Evolutionary conservation across 352 stramenopile genomes (phyloP).

Genomic region (Globisporangium viniferum): DNA sequence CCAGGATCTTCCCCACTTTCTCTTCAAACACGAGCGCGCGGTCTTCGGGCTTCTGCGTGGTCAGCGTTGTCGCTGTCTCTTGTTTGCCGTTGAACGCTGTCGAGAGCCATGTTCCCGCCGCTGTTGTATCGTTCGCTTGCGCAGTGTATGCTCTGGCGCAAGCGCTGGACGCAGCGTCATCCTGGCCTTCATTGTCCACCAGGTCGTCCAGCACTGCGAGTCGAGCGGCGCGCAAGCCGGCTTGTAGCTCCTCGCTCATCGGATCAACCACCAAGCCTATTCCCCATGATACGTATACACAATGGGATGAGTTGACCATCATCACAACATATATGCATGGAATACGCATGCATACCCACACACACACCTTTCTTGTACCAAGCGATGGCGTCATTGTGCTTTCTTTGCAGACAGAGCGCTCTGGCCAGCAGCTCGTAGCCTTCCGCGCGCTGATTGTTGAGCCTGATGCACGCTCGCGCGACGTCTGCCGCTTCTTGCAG

Average conservation of each 20-base stretch:
- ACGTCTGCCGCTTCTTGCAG: conserved; percentile 27
- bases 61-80: conserved; percentile 3
- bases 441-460: conserved; percentile 18
- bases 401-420: conserved; percentile 29
- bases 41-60: conserved; percentile 2
- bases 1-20: conserved; percentile 51
- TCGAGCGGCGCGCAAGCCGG: conserved; percentile 42
- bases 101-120: neutral
- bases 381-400: conserved; percentile 34
- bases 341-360: neutral
- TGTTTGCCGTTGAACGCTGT: neutral
- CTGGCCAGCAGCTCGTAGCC: conserved; percentile 38
- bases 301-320: neutral
- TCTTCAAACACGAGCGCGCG: conserved; percentile 43
- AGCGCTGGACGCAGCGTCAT: conserved; percentile 7
- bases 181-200: conserved; percentile 31
- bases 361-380: conserved; percentile 48
- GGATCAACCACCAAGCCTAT: conserved; percentile 48
- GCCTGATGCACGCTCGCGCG: conserved; percentile 26
- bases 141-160: neutral
- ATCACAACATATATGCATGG: neutral
- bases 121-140: neutral
- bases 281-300: neutral
- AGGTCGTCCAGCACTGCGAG: conserved; percentile 48
- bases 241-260: conserved; percentile 34